Evolutionary conservation across 352 stramenopile species (phyloP).

Genomic region (Globisporangium emineosum): DNA sequence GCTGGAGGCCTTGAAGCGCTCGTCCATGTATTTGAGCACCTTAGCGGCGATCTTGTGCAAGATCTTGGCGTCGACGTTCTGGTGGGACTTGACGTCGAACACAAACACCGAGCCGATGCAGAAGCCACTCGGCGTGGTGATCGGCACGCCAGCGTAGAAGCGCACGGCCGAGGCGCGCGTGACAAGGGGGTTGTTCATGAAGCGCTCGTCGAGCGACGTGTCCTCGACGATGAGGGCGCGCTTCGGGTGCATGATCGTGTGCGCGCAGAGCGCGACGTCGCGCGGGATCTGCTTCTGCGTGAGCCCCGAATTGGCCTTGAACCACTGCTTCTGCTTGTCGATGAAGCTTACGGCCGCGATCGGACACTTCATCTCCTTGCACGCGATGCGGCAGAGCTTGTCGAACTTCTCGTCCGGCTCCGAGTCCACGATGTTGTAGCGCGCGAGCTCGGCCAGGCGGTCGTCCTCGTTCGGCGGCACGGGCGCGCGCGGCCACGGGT

Average conservation of each 20-base stretch:
- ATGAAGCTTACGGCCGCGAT: conserved; percentile 86
- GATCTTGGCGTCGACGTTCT: conserved; percentile 77
- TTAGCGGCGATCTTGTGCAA: conserved; percentile 86
- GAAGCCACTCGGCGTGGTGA: conserved; percentile 69
- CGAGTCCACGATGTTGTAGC: conserved; percentile 81
- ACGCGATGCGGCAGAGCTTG: conserved; percentile 84
- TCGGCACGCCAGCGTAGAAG: conserved; percentile 82
- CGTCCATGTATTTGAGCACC: conserved; percentile 87
- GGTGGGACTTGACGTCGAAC: conserved; percentile 80
- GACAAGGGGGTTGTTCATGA: conserved; percentile 81
- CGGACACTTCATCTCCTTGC: conserved; percentile 88
- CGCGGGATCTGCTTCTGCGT: conserved; percentile 84
- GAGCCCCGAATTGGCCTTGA: conserved; percentile 82
- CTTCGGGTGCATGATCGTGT: conserved; percentile 87
- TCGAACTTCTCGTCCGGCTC: conserved; percentile 84
- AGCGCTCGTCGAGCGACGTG: conserved; percentile 78
- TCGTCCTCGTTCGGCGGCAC: conserved; percentile 70
- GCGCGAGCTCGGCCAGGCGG: conserved; percentile 54
- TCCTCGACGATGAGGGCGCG: conserved; percentile 79
- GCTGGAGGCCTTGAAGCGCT: conserved; percentile 57
- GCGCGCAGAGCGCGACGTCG: conserved; percentile 76
- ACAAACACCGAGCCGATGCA: conserved; percentile 87
- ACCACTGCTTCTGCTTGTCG: conserved; percentile 86
- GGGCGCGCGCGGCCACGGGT: conserved; percentile 75
- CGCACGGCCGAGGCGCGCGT: conserved; percentile 77